phyloP scores from a whole-genome alignment of 306 rosid genomes.

The Benincasa hispida region DNA sequence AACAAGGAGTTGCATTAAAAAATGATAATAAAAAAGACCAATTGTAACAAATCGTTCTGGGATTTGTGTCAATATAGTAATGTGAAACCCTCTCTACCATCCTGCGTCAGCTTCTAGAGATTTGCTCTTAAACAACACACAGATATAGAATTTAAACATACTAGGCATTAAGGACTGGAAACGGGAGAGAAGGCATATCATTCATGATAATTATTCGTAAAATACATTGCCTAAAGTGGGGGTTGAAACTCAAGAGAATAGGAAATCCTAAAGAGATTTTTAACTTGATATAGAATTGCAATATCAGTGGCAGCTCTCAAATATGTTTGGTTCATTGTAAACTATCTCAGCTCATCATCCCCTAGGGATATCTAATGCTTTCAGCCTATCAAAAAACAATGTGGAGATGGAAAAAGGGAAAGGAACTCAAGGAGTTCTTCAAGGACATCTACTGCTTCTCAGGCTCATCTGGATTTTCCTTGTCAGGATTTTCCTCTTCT shows the following conservation, averaged over 20 bases:
- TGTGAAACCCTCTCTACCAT: not conserved
- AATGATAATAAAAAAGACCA: not conserved
- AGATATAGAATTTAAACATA: not conserved
- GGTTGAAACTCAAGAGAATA: not conserved
- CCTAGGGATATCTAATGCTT: slow-evolving; percentile 1
- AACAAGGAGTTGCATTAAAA: not conserved
- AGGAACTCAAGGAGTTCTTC: slow-evolving; percentile 7
- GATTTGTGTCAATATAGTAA: not conserved
- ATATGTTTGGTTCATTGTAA: not conserved
- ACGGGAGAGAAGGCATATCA: not conserved
- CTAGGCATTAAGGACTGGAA: not conserved
- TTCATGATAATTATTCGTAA: not conserved
- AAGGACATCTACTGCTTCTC: slow-evolving; percentile 13
- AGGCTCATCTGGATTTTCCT: slow-evolving; percentile 24
- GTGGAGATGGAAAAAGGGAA: not conserved
- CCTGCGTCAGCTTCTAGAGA: not conserved
- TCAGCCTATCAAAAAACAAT: not conserved
- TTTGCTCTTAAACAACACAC: not conserved
- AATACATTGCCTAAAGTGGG: not conserved
- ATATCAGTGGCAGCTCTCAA: not conserved
- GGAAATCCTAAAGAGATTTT: not conserved
- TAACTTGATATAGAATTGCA: not conserved
- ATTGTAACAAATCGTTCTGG: not conserved
- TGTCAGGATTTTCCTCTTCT: slow-evolving; percentile 29
- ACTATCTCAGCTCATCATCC: slow-evolving; percentile 8